Evolutionary conservation across 805 yeast species (phyloP).

Genomic region (Barnettozyma pratensis): DNA sequence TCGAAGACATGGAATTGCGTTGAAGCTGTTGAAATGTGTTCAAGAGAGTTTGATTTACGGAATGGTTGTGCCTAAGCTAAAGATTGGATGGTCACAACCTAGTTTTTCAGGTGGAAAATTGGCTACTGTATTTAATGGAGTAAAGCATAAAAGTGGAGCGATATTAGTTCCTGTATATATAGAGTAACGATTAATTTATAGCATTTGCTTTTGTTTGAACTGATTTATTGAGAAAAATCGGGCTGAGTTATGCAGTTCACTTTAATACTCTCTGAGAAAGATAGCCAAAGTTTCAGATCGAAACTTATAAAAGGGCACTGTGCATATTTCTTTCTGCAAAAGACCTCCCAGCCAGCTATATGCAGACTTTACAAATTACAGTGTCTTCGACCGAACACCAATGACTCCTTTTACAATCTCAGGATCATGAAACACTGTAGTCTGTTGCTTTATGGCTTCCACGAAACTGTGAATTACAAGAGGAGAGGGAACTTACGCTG

Average conservation of each 20-base stretch:
- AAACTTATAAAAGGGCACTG: too few species aligned
- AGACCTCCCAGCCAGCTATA: too few species aligned
- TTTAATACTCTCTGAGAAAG: too few species aligned
- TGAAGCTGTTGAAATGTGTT: conserved; percentile 39
- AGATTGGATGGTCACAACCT: conserved; percentile 71
- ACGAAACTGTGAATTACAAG: background rate
- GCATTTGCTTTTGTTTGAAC: too few species aligned
- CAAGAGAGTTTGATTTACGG: conserved; percentile 46
- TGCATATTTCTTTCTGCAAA: too few species aligned
- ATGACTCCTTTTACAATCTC: background rate
- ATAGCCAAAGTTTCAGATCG: too few species aligned
- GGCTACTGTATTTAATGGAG: conserved; percentile 52
- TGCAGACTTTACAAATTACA: too few species aligned
- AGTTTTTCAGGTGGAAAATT: conserved; percentile 58
- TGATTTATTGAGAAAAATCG: too few species aligned
- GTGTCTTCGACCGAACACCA: too few species aligned
- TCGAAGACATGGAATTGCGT: conserved; percentile 49
- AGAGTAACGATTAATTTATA: background rate
- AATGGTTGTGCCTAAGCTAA: conserved; percentile 31
- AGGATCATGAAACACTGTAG: background rate
- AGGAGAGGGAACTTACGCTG: background rate
- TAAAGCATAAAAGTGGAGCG: conserved; percentile 48
- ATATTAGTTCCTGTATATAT: conserved; percentile 43
- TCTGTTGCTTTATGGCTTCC: background rate
- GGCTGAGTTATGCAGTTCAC: too few species aligned